These are phyloP conservation scores for Candida dubliniensis DNA, from an alignment of 1,139 yeast genomes.

Conservation along the genomic window DNA sequence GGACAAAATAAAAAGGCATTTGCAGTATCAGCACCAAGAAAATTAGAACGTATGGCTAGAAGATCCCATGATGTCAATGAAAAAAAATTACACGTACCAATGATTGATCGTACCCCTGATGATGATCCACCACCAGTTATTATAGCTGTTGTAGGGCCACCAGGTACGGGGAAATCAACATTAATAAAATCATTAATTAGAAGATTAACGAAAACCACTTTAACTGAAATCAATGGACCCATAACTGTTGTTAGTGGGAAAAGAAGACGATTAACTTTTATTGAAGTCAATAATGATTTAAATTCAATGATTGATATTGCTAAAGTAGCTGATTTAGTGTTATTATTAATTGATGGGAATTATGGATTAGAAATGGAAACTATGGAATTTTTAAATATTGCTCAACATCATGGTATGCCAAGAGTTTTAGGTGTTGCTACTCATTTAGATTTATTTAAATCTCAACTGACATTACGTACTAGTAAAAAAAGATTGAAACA, in stretches of 20 bases:
- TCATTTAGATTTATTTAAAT: slow-evolving; percentile 90
- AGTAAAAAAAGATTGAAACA: slow-evolving; percentile 90
- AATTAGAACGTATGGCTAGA: slow-evolving; percentile 79
- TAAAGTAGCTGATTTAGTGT: slow-evolving; percentile 88
- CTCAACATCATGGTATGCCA: slow-evolving; percentile 99
- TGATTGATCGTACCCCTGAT: slow-evolving; percentile 97
- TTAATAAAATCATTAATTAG: slow-evolving; percentile 85
- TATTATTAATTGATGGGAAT: slow-evolving; percentile 90
- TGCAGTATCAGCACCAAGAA: slow-evolving; percentile 90
- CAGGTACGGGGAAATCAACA: slow-evolving; percentile 97
- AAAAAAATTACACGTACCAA: slow-evolving; percentile 88
- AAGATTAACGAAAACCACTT: slow-evolving; percentile 83
- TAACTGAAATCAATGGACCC: slow-evolving; percentile 90
- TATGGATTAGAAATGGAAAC: slow-evolving; percentile 99
- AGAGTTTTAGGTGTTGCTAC: slow-evolving; percentile 94
- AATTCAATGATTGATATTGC: slow-evolving; percentile 97
- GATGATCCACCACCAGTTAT: slow-evolving; percentile 97
- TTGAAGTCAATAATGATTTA: slow-evolving; percentile 90
- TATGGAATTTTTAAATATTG: slow-evolving; percentile 94
- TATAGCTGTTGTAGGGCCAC: slow-evolving; percentile 97
- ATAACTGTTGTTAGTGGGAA: slow-evolving; percentile 97
- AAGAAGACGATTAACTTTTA: slow-evolving; percentile 85
- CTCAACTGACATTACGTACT: slow-evolving; percentile 85
- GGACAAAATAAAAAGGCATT: slow-evolving; percentile 95
- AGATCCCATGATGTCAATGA: slow-evolving; percentile 87